Evolutionary conservation across 768 basidiomycete genomes (phyloP).

Genomic region (Boletus tomentosulus): DNA sequence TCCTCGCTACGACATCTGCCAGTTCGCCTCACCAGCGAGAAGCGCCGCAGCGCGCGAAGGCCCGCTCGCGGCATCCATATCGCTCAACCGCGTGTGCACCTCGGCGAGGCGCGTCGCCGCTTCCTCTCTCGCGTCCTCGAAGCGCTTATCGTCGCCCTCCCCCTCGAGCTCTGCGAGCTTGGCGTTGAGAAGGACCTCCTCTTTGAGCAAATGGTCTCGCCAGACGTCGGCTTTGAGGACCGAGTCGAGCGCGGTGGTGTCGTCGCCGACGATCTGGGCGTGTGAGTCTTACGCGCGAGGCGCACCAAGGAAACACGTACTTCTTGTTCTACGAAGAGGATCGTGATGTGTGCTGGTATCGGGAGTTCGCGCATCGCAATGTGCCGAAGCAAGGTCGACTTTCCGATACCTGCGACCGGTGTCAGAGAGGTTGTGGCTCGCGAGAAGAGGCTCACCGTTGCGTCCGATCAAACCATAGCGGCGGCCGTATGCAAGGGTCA

Average conservation of each 20-base stretch:
- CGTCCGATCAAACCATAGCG: slow-evolving; percentile 91
- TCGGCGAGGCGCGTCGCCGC: slow-evolving; percentile 77
- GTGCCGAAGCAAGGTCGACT: slow-evolving; percentile 91
- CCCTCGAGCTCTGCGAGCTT: slow-evolving; percentile 65
- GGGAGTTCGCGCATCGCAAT: slow-evolving; percentile 94
- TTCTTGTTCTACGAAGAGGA: slow-evolving; percentile 98
- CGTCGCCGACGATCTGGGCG: slow-evolving; percentile 82
- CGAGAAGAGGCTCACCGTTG: slow-evolving; percentile 46
- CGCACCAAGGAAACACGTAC: slow-evolving; percentile 34
- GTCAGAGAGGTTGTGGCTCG: background rate
- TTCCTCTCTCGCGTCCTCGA: slow-evolving; percentile 85
- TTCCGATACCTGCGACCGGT: slow-evolving; percentile 69
- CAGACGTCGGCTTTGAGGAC: slow-evolving; percentile 99
- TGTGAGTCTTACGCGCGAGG: background rate
- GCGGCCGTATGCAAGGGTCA: slow-evolving; percentile 85
- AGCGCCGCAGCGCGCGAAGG: slow-evolving; percentile 90
- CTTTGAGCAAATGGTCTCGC: slow-evolving; percentile 86
- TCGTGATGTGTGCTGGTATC: slow-evolving; percentile 92
- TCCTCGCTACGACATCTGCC: background rate
- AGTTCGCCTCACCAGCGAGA: slow-evolving; percentile 59
- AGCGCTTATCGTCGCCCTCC: slow-evolving; percentile 72
- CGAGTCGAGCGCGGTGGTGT: slow-evolving; percentile 86
- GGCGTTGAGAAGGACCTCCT: slow-evolving; percentile 72
- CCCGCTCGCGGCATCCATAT: slow-evolving; percentile 97
- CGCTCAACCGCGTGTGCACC: slow-evolving; percentile 85